Percentiles rank a stretch among this genome's conserved stretches.
Conservation (phyloP, 495 filamentous ascomycete genomes). For the Aspergillus diversus region DNA sequence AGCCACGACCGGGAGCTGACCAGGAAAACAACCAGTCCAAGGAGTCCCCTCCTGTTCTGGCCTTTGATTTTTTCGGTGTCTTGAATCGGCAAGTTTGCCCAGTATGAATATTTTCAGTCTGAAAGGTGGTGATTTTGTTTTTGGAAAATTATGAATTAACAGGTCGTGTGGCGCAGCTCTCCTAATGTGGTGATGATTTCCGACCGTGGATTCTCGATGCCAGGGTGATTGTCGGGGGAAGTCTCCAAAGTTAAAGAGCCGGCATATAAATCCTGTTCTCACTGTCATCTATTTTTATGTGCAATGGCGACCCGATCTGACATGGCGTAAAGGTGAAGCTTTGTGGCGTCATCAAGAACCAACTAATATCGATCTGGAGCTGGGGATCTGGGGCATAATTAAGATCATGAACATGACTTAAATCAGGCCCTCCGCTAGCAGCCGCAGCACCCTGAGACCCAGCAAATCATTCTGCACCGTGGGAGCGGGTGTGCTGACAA, state of each 20-base stretch:
- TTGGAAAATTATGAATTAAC: not conserved
- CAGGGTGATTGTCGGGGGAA: not conserved
- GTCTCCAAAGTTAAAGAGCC: not conserved
- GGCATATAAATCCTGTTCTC: not conserved
- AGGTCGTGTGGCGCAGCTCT: not conserved
- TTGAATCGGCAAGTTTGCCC: no score
- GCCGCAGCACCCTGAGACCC: not conserved
- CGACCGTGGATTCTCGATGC: not conserved
- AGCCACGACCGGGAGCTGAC: no score
- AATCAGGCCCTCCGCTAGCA: slow-evolving; percentile 1
- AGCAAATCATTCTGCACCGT: slow-evolving; percentile 1
- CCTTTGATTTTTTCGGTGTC: no score
- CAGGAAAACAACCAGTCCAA: no score
- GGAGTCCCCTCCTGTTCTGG: no score
- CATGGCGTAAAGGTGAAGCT: slow-evolving; percentile 2
- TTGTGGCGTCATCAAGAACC: not conserved
- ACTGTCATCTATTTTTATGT: not conserved
- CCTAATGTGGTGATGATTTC: not conserved
- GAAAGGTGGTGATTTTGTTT: no score
- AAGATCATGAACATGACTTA: not conserved
- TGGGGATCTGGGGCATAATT: not conserved
- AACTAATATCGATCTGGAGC: not conserved
- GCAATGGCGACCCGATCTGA: not conserved
- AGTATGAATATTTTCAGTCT: no score
- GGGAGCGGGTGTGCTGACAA: not conserved